Base-by-base conservation (phyloP, 768 basidiomycete genomes). In the Fomitopsis pulvina region DNA sequence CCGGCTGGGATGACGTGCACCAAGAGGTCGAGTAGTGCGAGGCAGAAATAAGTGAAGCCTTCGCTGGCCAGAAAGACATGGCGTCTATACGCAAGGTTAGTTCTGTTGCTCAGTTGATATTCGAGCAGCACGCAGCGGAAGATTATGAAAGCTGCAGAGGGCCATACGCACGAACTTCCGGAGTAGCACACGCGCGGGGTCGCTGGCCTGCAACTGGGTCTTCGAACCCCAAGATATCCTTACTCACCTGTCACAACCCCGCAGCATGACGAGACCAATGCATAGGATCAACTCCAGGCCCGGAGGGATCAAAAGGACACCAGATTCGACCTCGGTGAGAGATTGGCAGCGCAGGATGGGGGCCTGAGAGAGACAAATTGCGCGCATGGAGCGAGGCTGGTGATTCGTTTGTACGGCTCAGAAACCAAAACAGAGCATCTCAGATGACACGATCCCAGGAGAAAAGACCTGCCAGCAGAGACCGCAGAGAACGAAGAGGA, bases 271-370 rank as follows among this genome's bases (percentile, higher is more conserved):
- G 55, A 87, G 66, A 37, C 75, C 66, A 49, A 78, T 63, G 25
- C 79, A 72, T 57, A 83, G 78, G 32, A 88, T 59, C 52, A 79
- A 63, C 65, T 88, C 86, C 45, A 88, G 60, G 34, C 66, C 77
- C 16, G 81, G 73, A 26, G 86, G 85, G 52, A 87, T 73, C 54
- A 87, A 65, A 48, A 88, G 66, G 34, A 75, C 57, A 29, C 68
- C 63, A 47, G 69, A 72, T 65, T 88, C 66, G 22, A 68, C 56
- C 42, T 51, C 59, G 45, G 72, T 68, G 50, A 85, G 72, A 39
- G 74, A 71, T 53, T 76, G 65, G 62, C 87, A 91, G 52, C 87
- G 87, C 54, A 91, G 77, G 54, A 80, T 85, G 34, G 83, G 67
- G 51, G 81, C 78, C 30, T 78, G 68, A 26, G 88, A 89, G 53